Evolutionary conservation across 352 stramenopile species (phyloP), one percentile per base, ranked within the genome.

Genomic region (Peronospora tabacina): DNA sequence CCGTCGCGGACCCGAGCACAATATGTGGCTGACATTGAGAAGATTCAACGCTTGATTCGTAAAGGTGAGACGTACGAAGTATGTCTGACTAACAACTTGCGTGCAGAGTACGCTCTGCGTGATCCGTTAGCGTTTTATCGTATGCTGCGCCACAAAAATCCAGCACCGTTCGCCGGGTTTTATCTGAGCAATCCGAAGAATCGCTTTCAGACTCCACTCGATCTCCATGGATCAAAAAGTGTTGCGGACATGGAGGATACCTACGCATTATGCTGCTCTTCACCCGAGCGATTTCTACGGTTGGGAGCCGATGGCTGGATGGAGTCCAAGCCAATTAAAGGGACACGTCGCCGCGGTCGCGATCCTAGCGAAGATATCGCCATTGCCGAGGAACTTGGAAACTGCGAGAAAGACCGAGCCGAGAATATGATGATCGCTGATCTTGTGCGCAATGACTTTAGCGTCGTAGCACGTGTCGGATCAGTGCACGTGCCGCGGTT

Each of bases 381-480:
- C 11, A 88, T 95, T 45, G 72, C 72, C 11, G 16, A 81, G 54
- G 73, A 87, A 40, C 77, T 98, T 26, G 75, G 72, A 10, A 51
- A 55, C 15, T 96, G 83, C 17, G 65, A 88, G 20, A 98, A 98
- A 55, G 93, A 97, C 60, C 86, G 86, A 32, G 94, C 94, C 0
- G 94, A 98, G 59, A 98, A 98, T 60, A 90, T 98, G 55, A 98
- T 98, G 95, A 98, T 98, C 58, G 90, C 94, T 2, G 95, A 98
- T 68, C 74, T 98, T 30, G 75, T 98, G 20, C 79, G 94, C 36
- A 98, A 98, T 70, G 94, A 98, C 65, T 87, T 98, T 36, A 87
- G 87, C 15, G 61, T 90, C n/a, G 87, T 98, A 13, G 96, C 90
- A 30, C 66, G 94, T 44, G 72, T 92, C 32, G 93, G 91, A 24